Percentiles rank a stretch among this genome's conserved stretches.
Evolutionary conservation across 257 asterid species (phyloP).

Genomic region (Ilex asprella): DNA sequence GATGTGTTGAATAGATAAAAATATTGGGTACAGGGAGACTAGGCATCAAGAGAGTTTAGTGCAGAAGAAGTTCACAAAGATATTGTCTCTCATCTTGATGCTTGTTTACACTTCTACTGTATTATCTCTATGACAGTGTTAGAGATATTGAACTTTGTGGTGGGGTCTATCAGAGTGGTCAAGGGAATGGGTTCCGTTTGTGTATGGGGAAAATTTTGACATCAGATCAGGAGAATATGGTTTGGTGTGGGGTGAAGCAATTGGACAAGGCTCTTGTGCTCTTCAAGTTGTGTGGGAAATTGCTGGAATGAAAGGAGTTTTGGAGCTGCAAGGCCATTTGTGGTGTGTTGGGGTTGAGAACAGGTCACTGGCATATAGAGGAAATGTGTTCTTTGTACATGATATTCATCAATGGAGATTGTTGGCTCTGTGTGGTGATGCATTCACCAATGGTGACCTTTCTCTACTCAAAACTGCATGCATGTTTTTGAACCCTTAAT

Average conservation of each 20-base stretch:
- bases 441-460: no score
- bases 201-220: conserved; percentile 79
- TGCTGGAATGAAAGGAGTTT: conserved; percentile 63
- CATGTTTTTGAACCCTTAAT: no score
- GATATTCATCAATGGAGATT: conserved; percentile 19
- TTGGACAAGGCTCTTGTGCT: conserved; percentile 66
- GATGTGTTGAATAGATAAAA: conserved; percentile 63
- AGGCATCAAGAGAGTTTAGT: conserved; percentile 64
- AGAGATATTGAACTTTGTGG: conserved; percentile 72
- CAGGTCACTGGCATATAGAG: conserved; percentile 51
- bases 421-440: no score
- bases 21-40: conserved; percentile 64
- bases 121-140: conserved; percentile 55
- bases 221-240: conserved; percentile 48
- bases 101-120: conserved; percentile 61
- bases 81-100: conserved; percentile 74
- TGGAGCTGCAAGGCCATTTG: conserved; percentile 84
- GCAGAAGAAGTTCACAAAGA: conserved; percentile 57
- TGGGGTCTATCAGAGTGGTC: conserved; percentile 42
- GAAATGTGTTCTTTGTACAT: conserved; percentile 55
- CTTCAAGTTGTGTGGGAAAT: conserved; percentile 80
- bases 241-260: conserved; percentile 58
- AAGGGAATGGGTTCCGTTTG: conserved; percentile 39
- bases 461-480: no score
- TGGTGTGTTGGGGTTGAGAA: conserved; percentile 78